Percentiles rank a stretch among this genome's conserved stretches.
phyloP scores from a whole-genome alignment of 257 asterid genomes.

The Fraxinus anomala region DNA sequence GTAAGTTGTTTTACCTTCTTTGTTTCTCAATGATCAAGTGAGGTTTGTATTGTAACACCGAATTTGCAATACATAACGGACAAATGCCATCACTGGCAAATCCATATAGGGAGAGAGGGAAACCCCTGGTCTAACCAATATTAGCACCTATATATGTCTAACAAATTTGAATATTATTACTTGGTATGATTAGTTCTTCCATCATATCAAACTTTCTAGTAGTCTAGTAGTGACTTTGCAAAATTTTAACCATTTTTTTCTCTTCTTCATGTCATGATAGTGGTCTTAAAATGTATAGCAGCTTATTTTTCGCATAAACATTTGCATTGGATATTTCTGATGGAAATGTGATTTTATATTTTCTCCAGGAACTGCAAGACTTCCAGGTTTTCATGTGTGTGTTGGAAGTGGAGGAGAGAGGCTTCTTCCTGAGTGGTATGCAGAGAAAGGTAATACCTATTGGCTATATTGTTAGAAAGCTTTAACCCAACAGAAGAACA shows the following conservation, averaged over 20 bases:
- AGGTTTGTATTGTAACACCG: constrained; percentile 1
- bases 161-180: too few species aligned
- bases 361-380: constrained; percentile 83
- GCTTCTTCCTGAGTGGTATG: constrained; percentile 90
- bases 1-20: constrained; percentile 49
- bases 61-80: constrained; percentile 5
- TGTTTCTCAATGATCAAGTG: neutral
- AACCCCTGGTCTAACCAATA: neutral
- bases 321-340: constrained; percentile 21
- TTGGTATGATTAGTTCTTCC: neutral
- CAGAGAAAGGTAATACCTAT: constrained; percentile 71
- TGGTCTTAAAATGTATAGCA: neutral
- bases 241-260: neutral
- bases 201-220: neutral
- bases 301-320: neutral
- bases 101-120: neutral
- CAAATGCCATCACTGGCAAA: constrained; percentile 3
- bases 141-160: neutral
- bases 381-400: constrained; percentile 89
- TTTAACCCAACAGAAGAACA: too few species aligned
- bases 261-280: neutral
- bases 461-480: neutral
- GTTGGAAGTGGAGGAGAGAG: constrained; percentile 99
- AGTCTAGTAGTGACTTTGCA: neutral
- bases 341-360: constrained; percentile 22